Evolutionary conservation across 768 basidiomycete genomes (phyloP), one percentile per base, ranked within the genome.

Genomic region (Auricularia sp.): DNA sequence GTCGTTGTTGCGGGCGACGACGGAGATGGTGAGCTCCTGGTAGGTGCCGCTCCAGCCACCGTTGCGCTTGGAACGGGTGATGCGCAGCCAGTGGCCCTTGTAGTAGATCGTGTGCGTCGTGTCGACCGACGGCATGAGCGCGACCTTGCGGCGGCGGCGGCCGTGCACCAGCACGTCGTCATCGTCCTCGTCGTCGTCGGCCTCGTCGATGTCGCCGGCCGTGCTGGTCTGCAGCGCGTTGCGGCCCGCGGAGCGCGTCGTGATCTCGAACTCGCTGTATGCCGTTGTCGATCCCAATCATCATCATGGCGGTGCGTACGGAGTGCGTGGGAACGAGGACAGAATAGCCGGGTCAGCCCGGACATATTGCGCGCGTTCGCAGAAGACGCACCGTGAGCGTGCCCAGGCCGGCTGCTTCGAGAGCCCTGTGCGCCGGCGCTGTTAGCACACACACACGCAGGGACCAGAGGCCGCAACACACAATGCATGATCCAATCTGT

Each of bases 71-170:
- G 88, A 88, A 34, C 90, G 83, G 47, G 88, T 92, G 76, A 92
- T 90, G 72, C 90, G 82, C 66, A 93, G 80, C 91, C 90, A 92
- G 71, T 93, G 92, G 62, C 91, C 91, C 71, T 84, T 85, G 79
- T 93, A 93, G 79, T 90, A 93, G 65, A 93, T 91, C 16, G 90
- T 93, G 73, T 93, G 91, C 6, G 88, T 91, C 0, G 89, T 91
- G 71, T 92, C 91, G 92, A 70, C 39, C 8, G 69, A 71, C n/a
- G 91, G 91, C 81, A 92, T 84, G 73, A 93, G 92, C 63, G 89
- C 84, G 47, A 93, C 90, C 74, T 85, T 88, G 66, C 90, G 86
- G 76, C 86, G 90, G 68, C 82, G 78, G 45, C 85, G 82, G 35
- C 89, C 89, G 69, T 89, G 84, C 63, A 88, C 82, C 39, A 89